Conservation (phyloP, 495 filamentous ascomycete genomes). For the Trichoderma parareesei region DNA sequence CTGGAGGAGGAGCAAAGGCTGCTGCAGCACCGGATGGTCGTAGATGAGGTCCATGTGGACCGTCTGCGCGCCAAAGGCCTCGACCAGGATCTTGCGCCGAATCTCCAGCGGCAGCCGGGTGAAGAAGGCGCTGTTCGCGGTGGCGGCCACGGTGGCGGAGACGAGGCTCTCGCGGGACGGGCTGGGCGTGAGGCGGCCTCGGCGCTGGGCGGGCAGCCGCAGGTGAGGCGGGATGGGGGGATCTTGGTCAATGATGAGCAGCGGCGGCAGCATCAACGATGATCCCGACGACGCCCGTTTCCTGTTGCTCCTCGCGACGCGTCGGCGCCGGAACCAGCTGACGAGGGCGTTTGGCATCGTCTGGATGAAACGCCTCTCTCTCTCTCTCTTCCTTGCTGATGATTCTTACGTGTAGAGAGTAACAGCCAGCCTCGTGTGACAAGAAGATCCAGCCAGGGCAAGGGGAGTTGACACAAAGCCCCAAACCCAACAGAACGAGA, state of each 20-base stretch:
- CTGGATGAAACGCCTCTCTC: no score
- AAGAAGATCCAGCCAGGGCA: no score
- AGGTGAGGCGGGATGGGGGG: not conserved
- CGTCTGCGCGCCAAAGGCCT: slow-evolving; percentile 18
- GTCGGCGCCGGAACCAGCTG: slow-evolving; percentile 1
- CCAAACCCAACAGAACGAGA: no score
- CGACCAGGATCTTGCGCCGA: slow-evolving; percentile 17
- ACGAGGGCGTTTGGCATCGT: not conserved
- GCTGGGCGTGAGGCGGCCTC: not conserved
- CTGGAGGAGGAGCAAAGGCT: not conserved
- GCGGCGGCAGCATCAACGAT: not conserved
- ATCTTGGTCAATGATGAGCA: not conserved
- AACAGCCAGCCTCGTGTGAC: no score
- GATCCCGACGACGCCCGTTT: not conserved
- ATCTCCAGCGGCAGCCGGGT: slow-evolving; percentile 14
- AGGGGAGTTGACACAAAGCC: no score
- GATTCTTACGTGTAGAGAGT: no score
- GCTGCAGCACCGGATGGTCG: slow-evolving; percentile 14
- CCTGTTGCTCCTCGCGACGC: not conserved
- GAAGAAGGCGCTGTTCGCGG: slow-evolving; percentile 17
- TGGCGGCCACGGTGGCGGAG: not conserved
- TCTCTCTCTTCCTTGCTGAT: no score
- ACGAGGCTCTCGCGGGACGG: not conserved
- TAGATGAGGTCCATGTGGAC: slow-evolving; percentile 18
- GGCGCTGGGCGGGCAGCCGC: not conserved